phyloP scores from a whole-genome alignment of 306 rosid genomes.

The Dryas alaskensis region DNA sequence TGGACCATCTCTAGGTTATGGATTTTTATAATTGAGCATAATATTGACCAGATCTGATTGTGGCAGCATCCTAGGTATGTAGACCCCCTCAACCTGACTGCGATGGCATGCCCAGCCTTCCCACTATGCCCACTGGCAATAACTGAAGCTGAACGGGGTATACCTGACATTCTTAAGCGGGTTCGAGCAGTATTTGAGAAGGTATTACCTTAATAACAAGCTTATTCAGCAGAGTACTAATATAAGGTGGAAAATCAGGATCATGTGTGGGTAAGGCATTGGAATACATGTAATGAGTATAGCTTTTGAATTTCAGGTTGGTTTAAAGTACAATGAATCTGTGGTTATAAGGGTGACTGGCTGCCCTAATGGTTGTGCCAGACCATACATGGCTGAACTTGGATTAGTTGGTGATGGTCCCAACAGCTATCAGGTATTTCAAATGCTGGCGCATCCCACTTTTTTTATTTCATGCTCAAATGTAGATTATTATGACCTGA shows the following conservation, averaged over 20 bases:
- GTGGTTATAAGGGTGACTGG: slow-evolving; percentile 91
- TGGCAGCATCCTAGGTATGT: slow-evolving; percentile 79
- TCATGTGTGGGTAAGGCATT: slow-evolving; percentile 1
- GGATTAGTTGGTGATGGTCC: slow-evolving; percentile 98
- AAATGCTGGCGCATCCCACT: slow-evolving; percentile 16
- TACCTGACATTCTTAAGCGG: slow-evolving; percentile 84
- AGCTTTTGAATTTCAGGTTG: slow-evolving; percentile 57
- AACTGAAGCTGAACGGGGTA: slow-evolving; percentile 97
- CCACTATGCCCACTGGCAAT: slow-evolving; percentile 97
- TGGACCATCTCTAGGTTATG: background rate
- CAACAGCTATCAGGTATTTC: slow-evolving; percentile 90
- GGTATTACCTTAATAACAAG: slow-evolving; percentile 40
- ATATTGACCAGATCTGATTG: slow-evolving; percentile 28
- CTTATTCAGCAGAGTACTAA: background rate
- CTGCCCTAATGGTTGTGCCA: slow-evolving; percentile 95
- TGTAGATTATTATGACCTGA: slow-evolving; percentile 4
- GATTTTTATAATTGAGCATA: slow-evolving; percentile 3
- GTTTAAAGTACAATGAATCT: slow-evolving; percentile 83
- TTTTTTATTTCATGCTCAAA: background rate
- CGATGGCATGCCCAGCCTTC: slow-evolving; percentile 99
- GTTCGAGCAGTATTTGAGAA: slow-evolving; percentile 86
- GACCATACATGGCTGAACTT: slow-evolving; percentile 99
- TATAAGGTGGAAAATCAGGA: background rate
- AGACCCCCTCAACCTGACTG: slow-evolving; percentile 90
- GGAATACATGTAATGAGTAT: slow-evolving; percentile 8